These are phyloP conservation scores for Thozetella sp. DNA, from an alignment of 495 filamentous ascomycete species.

Conservation along the genomic window DNA sequence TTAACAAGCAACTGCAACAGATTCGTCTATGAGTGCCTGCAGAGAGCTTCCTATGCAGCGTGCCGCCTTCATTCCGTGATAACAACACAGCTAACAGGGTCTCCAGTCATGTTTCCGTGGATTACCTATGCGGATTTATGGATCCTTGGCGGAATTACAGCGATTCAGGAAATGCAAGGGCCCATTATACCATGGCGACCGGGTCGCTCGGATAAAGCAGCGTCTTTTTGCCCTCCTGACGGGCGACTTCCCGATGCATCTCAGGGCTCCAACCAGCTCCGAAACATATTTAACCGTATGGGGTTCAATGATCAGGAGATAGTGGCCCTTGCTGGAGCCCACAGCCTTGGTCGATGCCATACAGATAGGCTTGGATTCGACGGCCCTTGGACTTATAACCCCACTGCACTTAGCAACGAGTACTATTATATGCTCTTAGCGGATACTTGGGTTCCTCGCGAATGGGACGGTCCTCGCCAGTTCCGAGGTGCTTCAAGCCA, in stretches of 20 bases:
- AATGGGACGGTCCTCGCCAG: constrained; percentile 91
- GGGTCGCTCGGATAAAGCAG: constrained; percentile 79
- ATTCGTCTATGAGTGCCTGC: too few relatives aligned
- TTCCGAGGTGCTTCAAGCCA: constrained; percentile 82
- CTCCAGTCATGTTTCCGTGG: constrained; percentile 81
- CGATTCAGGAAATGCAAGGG: constrained; percentile 94
- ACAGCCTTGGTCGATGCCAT: constrained; percentile 93
- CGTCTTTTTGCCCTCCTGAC: constrained; percentile 88
- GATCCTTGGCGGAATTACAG: constrained; percentile 84
- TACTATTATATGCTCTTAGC: constrained; percentile 85
- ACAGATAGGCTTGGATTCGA: constrained; percentile 84
- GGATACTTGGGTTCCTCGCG: constrained; percentile 90
- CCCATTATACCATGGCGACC: constrained; percentile 88
- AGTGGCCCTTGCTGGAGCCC: constrained; percentile 85
- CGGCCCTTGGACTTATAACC: constrained; percentile 95
- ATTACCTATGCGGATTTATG: constrained; percentile 95
- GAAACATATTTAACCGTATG: constrained; percentile 94
- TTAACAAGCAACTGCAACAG: background rate
- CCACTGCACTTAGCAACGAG: constrained; percentile 94
- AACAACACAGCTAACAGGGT: constrained; percentile 26
- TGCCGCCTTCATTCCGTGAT: background rate
- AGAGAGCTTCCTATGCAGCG: too few relatives aligned
- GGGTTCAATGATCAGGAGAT: constrained; percentile 98
- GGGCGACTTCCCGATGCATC: constrained; percentile 90
- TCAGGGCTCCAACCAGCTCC: constrained; percentile 80